Percentiles rank a stretch among this genome's conserved stretches.
Evolutionary conservation across 345 rosid genomes (phyloP).

Genomic region (Linum lewisii): DNA sequence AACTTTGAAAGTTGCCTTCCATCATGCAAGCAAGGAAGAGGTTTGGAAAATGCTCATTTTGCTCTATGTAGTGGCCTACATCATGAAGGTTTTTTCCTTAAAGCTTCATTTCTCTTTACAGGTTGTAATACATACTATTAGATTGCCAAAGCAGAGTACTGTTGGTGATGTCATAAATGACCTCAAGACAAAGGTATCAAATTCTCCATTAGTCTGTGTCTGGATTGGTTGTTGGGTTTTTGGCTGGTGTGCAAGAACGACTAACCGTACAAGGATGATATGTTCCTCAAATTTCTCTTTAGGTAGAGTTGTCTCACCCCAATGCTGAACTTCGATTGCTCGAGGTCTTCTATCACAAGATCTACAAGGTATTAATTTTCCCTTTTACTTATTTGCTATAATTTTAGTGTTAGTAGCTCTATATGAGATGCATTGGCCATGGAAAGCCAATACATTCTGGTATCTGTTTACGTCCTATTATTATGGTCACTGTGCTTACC

Average conservation of each 20-base stretch:
- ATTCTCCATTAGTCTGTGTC: slow-evolving; percentile 2
- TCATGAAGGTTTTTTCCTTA: slow-evolving; percentile 12
- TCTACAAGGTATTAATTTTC: slow-evolving; percentile 21
- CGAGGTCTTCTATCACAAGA: slow-evolving; percentile 32
- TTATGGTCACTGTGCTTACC: slow-evolving; percentile 10
- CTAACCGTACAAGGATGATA: neutral
- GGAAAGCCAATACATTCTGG: no score
- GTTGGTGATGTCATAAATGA: slow-evolving; percentile 29
- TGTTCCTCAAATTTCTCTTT: neutral
- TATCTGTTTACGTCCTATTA: neutral
- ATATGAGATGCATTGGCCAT: neutral
- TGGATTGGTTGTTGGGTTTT: neutral
- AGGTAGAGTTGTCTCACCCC: slow-evolving; percentile 29
- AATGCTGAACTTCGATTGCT: slow-evolving; percentile 29
- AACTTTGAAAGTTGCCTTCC: slow-evolving; percentile 18
- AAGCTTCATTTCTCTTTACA: slow-evolving; percentile 18
- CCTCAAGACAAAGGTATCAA: slow-evolving; percentile 24
- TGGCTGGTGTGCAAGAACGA: neutral
- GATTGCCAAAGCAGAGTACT: slow-evolving; percentile 31
- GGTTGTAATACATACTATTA: slow-evolving; percentile 32
- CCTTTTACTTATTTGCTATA: neutral
- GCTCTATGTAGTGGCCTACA: neutral
- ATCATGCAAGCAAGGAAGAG: slow-evolving; percentile 19
- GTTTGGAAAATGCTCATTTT: neutral
- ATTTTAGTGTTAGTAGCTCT: neutral